Conservation (phyloP, 352 stramenopile species). For the Globisporangium cederbergense region DNA sequence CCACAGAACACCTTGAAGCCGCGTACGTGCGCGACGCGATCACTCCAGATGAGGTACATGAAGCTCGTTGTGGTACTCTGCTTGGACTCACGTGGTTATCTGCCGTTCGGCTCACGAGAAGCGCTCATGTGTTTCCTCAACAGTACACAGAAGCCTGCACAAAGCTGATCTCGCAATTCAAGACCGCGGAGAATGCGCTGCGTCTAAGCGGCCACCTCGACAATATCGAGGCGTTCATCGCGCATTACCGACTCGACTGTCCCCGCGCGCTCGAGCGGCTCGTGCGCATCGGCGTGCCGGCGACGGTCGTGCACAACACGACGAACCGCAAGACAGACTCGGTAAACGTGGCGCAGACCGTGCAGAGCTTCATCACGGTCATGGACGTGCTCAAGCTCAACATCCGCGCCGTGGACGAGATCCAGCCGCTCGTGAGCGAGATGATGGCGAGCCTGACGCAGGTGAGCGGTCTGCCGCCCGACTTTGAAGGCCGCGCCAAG, state of each 20-base stretch:
- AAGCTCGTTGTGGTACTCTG: not conserved
- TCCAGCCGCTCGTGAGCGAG: conserved; percentile 96
- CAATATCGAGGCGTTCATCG: conserved; percentile 88
- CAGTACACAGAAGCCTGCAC: conserved; percentile 96
- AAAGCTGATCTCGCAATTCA: conserved; percentile 98
- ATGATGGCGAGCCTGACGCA: conserved; percentile 94
- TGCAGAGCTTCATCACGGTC: conserved; percentile 97
- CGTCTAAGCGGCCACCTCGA: conserved; percentile 69
- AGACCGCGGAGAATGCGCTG: conserved; percentile 93
- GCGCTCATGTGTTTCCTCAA: not conserved
- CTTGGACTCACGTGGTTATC: no score
- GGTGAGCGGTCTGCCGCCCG: conserved; percentile 91
- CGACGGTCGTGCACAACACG: conserved; percentile 87
- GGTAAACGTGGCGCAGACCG: conserved; percentile 93
- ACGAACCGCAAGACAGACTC: conserved; percentile 82
- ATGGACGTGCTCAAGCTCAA: conserved; percentile 98
- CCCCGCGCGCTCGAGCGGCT: conserved; percentile 92
- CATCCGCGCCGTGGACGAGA: conserved; percentile 96
- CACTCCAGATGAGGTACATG: conserved; percentile 79
- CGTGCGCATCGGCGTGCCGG: conserved; percentile 92
- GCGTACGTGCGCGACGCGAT: conserved; percentile 96
- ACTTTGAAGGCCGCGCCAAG: conserved; percentile 92
- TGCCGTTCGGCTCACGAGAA: no score
- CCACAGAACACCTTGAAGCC: conserved; percentile 96
- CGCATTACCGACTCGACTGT: conserved; percentile 95